Evolutionary conservation across 768 basidiomycete species (phyloP).

Genomic region (Ephemerocybe angulata): DNA sequence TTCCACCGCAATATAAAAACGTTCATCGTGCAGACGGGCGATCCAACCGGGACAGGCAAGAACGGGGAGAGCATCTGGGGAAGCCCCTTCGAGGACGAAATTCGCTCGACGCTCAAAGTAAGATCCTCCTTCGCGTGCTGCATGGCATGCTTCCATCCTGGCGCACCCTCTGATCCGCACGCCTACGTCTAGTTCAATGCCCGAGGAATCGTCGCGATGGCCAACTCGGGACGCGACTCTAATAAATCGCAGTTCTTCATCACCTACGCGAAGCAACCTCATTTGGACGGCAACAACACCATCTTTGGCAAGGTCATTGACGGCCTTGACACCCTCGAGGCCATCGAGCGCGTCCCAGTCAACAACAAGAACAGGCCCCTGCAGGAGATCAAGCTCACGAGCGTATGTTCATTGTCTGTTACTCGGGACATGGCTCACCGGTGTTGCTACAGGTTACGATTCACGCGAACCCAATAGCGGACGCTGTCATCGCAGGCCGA

Average conservation of each 20-base stretch:
- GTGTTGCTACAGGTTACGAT: constrained; percentile 61
- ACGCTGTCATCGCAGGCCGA: constrained; percentile 48
- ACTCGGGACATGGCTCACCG: constrained; percentile 6
- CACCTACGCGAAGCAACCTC: constrained; percentile 88
- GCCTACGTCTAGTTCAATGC: constrained; percentile 73
- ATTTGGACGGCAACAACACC: constrained; percentile 91
- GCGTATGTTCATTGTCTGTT: constrained; percentile 46
- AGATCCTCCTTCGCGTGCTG: constrained; percentile 13
- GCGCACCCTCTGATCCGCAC: constrained; percentile 20
- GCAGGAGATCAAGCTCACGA: constrained; percentile 76
- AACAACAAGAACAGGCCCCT: constrained; percentile 87
- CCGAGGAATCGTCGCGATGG: constrained; percentile 96
- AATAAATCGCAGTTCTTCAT: constrained; percentile 93
- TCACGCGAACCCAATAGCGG: constrained; percentile 94
- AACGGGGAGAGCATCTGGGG: constrained; percentile 98
- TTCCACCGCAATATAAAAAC: constrained; percentile 95
- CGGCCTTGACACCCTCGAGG: constrained; percentile 90
- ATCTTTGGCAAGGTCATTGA: constrained; percentile 99
- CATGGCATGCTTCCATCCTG: constrained; percentile 11
- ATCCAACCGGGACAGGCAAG: constrained; percentile 87
- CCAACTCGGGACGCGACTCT: constrained; percentile 89
- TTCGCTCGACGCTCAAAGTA: constrained; percentile 92
- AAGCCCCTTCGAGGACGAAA: constrained; percentile 85
- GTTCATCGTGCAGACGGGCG: constrained; percentile 95
- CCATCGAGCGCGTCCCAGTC: constrained; percentile 91